phyloP scores from a whole-genome alignment of 1,284 basidiomycete genomes.

The Melampsora allii-populina region DNA sequence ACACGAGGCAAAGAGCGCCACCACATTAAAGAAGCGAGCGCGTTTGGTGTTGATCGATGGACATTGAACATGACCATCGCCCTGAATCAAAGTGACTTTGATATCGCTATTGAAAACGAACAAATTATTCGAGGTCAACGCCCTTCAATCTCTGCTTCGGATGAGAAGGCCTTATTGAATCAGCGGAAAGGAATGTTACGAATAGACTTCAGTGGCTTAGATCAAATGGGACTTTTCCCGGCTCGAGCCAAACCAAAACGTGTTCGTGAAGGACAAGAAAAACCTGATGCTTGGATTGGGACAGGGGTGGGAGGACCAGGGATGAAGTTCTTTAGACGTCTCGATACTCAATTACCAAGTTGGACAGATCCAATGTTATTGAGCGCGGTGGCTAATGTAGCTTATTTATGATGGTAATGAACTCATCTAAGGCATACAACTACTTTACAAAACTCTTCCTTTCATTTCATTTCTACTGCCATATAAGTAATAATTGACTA shows the following conservation, averaged over 20 bases:
- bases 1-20: constrained; percentile 65
- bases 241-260: constrained; percentile 26
- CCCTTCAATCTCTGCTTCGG: constrained; percentile 44
- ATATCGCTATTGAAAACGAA: constrained; percentile 47
- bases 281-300: too few species aligned
- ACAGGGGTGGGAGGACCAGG: constrained; percentile 7
- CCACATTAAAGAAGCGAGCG: constrained; percentile 84
- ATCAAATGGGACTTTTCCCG: constrained; percentile 34
- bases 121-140: constrained; percentile 44
- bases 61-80: constrained; percentile 67
- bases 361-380: constrained; percentile 41
- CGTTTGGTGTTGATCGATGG: constrained; percentile 71
- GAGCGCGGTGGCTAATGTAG: constrained; percentile 31
- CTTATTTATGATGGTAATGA: neutral
- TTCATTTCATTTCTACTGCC: too few species aligned
- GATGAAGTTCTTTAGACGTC: constrained; percentile 11
- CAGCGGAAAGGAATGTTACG: constrained; percentile 1
- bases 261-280: neutral
- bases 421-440: too few species aligned
- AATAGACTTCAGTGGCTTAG: constrained; percentile 37
- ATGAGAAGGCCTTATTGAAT: constrained; percentile 43
- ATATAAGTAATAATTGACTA: too few species aligned
- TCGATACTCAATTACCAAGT: constrained; percentile 13
- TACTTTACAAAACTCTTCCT: too few species aligned
- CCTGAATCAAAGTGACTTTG: constrained; percentile 53